Conservation (phyloP, 768 basidiomycete species). For the Leccinum longicurvipes region DNA sequence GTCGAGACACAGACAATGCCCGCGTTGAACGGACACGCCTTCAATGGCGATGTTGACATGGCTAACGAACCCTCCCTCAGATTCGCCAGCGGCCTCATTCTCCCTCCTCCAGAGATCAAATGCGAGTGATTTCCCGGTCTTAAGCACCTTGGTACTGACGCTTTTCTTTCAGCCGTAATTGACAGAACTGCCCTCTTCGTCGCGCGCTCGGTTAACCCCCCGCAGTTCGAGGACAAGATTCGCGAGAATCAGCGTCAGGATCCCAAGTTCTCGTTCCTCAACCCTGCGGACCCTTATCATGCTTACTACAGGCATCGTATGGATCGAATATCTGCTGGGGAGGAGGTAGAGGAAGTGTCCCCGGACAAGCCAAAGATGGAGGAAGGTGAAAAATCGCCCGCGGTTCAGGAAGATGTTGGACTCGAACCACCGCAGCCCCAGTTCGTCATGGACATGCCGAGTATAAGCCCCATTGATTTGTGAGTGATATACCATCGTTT, state of each 20-base stretch:
- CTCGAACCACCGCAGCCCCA: constrained; percentile 76
- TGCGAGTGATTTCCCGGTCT: constrained; percentile 40
- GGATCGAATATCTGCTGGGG: constrained; percentile 76
- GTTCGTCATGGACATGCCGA: constrained; percentile 84
- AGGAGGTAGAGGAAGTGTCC: constrained; percentile 58
- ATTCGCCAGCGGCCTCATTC: constrained; percentile 84
- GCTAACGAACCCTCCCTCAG: constrained; percentile 39
- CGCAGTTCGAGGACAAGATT: constrained; percentile 94
- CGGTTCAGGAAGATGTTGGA: constrained; percentile 56
- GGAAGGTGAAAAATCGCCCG: constrained; percentile 30
- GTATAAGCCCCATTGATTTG: constrained; percentile 87
- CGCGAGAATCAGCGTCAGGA: constrained; percentile 94
- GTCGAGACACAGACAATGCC: constrained; percentile 41
- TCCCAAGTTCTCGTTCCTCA: constrained; percentile 98
- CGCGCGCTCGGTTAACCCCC: constrained; percentile 90
- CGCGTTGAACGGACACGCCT: constrained; percentile 40
- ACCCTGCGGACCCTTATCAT: constrained; percentile 96
- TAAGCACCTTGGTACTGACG: constrained; percentile 4
- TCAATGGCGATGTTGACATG: constrained; percentile 41
- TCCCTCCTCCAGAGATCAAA: constrained; percentile 95
- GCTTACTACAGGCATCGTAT: constrained; percentile 94
- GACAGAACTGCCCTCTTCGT: constrained; percentile 92
- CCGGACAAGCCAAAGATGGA: constrained; percentile 43
- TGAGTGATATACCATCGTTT: constrained; percentile 42
- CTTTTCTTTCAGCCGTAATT: constrained; percentile 66